Percentiles rank a stretch among this genome's conserved stretches.
Evolutionary conservation across 768 basidiomycete species (phyloP).

Genomic region (Macrocybe gigantea): DNA sequence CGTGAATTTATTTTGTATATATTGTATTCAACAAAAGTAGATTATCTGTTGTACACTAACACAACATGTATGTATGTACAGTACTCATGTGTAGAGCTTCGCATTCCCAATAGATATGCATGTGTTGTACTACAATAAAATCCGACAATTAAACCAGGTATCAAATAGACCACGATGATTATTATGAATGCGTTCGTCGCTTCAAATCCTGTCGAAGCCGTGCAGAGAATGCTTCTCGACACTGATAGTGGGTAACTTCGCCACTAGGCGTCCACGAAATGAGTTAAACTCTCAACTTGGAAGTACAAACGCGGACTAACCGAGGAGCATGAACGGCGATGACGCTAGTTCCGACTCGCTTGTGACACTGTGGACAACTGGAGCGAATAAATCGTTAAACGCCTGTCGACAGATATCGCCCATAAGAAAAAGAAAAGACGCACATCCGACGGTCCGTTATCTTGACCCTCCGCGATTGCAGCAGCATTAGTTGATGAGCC

Average conservation of each 20-base stretch:
- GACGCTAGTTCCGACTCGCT: constrained; percentile 86
- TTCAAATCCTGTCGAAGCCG: constrained; percentile 21
- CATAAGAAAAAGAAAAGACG: constrained; percentile 21
- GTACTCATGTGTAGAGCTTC: constrained; percentile 9
- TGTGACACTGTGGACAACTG: constrained; percentile 95
- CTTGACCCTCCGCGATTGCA: constrained; percentile 81
- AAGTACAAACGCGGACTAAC: constrained; percentile 33
- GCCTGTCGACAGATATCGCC: constrained; percentile 1
- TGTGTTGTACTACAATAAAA: constrained; percentile 7
- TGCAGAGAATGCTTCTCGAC: constrained; percentile 76
- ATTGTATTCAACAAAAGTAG: constrained; percentile 16
- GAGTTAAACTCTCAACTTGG: not conserved
- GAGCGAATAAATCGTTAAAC: constrained; percentile 3
- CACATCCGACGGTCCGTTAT: constrained; percentile 92
- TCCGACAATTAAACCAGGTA: not conserved
- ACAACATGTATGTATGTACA: constrained; percentile 7
- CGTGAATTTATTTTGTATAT: constrained; percentile 26
- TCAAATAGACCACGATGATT: not conserved
- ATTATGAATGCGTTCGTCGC: not conserved
- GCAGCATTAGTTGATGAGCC: constrained; percentile 61
- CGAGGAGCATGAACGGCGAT: constrained; percentile 90
- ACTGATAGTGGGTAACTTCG: constrained; percentile 96
- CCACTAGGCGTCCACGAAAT: constrained; percentile 46
- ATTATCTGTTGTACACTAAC: constrained; percentile 14
- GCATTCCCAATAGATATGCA: not conserved